Conservation (phyloP, 805 yeast genomes). For the Metschnikowia amazonensis region DNA sequence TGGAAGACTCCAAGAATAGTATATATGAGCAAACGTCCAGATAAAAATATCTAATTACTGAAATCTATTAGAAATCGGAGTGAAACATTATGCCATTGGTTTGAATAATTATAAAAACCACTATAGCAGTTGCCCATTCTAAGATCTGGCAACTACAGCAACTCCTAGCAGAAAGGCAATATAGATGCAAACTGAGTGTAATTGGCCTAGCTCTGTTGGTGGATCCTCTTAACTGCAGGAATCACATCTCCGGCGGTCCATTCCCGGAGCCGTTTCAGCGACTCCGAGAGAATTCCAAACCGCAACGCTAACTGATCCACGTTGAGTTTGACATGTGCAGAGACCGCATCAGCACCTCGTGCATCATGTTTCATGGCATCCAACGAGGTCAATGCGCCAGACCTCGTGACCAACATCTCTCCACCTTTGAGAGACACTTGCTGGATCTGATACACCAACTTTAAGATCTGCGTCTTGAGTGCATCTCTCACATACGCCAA, state of each 20-base stretch:
- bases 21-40: too few species aligned
- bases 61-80: too few species aligned
- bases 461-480: constrained; percentile 35
- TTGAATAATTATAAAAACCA: too few species aligned
- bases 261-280: constrained; percentile 53
- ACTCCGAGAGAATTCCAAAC: constrained; percentile 35
- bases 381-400: constrained; percentile 35
- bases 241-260: constrained; percentile 57
- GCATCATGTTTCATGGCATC: constrained; percentile 21
- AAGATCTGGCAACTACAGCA: too few species aligned
- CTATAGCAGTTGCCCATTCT: too few species aligned
- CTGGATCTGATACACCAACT: constrained; percentile 46
- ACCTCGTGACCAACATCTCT: constrained; percentile 55
- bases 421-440: constrained; percentile 51
- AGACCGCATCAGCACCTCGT: not conserved
- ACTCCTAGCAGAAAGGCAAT: too few species aligned
- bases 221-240: constrained; percentile 42
- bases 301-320: constrained; percentile 46
- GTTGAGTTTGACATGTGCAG: constrained; percentile 35
- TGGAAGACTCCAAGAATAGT: too few species aligned
- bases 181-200: not conserved
- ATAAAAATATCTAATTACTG: too few species aligned
- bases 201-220: constrained; percentile 1
- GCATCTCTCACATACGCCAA: constrained; percentile 21
- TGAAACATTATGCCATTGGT: too few species aligned